These are phyloP conservation scores for Opeltia flavorubescens DNA, from an alignment of 495 filamentous ascomycete species.

Conservation along the genomic window DNA sequence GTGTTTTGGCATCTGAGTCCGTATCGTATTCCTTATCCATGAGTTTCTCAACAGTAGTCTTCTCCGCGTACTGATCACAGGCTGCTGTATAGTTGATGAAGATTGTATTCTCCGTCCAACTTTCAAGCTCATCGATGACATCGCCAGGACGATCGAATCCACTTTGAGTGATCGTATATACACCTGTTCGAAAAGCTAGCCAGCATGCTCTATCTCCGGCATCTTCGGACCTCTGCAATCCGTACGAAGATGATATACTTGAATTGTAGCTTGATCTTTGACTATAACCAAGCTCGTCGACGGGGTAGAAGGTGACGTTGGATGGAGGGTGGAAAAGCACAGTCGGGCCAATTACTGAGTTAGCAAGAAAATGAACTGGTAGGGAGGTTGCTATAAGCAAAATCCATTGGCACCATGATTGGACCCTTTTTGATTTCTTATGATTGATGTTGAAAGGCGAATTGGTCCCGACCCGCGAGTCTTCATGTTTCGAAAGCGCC, in stretches of 20 bases:
- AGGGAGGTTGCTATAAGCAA: background rate
- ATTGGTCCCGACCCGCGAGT: background rate
- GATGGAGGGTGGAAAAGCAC: background rate
- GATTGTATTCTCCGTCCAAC: background rate
- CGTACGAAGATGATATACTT: background rate
- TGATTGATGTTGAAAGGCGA: background rate
- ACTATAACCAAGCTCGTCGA: background rate
- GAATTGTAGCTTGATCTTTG: background rate
- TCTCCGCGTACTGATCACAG: background rate
- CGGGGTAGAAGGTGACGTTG: background rate
- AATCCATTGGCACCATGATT: background rate
- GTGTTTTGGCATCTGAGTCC: background rate
- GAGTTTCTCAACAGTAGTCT: background rate
- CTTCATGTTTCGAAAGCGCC: background rate
- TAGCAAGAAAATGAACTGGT: background rate
- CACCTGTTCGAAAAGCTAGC: background rate
- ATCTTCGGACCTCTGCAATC: background rate
- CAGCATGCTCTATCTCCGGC: background rate
- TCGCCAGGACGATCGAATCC: too few species aligned
- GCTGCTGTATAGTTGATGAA: background rate
- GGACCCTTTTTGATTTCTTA: background rate
- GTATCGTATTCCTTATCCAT: background rate
- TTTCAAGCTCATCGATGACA: background rate
- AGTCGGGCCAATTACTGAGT: background rate
- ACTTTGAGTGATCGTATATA: background rate